phyloP scores from a whole-genome alignment of 768 basidiomycete genomes.

The Collybia nuda region DNA sequence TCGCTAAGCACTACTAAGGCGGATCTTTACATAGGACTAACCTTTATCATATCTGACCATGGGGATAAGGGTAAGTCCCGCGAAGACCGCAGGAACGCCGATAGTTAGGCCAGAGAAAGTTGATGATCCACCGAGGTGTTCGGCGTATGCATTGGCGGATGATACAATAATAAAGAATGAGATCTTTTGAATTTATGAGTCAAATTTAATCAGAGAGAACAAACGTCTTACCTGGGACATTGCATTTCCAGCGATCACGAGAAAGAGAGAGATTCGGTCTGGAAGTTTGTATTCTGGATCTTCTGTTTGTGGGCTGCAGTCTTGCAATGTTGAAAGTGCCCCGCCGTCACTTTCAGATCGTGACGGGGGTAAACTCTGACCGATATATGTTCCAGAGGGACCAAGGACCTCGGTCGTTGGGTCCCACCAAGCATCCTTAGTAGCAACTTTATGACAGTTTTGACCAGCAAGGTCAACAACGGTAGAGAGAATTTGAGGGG shows the following conservation, averaged over 20 bases:
- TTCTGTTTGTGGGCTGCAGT: too few relatives aligned
- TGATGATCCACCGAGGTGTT: slow-evolving; percentile 57
- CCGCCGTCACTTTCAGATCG: too few relatives aligned
- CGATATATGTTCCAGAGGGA: too few relatives aligned
- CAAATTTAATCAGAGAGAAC: neutral
- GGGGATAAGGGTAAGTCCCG: slow-evolving; percentile 54
- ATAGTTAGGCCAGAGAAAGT: slow-evolving; percentile 66
- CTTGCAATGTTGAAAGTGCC: too few relatives aligned
- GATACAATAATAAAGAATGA: slow-evolving; percentile 69
- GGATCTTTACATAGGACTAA: slow-evolving; percentile 14
- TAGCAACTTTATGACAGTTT: too few relatives aligned
- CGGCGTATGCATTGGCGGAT: slow-evolving; percentile 58
- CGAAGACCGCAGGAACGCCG: slow-evolving; percentile 61
- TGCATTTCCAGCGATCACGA: neutral
- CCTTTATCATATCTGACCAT: slow-evolving; percentile 55
- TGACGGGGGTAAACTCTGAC: too few relatives aligned
- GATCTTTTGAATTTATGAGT: slow-evolving; percentile 30
- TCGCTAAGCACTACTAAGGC: neutral
- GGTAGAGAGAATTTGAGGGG: too few relatives aligned
- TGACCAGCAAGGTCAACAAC: too few relatives aligned
- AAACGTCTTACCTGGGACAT: neutral
- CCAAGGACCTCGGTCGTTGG: too few relatives aligned
- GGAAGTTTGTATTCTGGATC: slow-evolving; percentile 9
- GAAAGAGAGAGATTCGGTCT: neutral
- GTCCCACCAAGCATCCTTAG: too few relatives aligned